Conservation (phyloP, 1,284 basidiomycete genomes). For the Ustilago nuda region DNA sequence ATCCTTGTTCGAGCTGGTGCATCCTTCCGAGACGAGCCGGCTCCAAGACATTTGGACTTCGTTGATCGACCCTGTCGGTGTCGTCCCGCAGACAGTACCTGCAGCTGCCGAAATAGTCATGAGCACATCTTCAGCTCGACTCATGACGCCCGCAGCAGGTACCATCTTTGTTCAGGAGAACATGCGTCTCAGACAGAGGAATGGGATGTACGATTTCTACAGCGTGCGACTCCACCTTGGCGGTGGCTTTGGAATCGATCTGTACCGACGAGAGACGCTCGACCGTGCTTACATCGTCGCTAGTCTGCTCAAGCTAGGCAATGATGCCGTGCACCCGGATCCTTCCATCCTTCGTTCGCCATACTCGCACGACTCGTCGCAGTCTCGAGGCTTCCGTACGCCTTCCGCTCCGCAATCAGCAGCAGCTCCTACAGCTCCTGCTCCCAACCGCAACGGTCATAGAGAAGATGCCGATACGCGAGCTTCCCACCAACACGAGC, state of each 20-base stretch:
- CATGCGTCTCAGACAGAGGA: slow-evolving; percentile 52
- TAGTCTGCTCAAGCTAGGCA: slow-evolving; percentile 56
- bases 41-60: slow-evolving; percentile 49
- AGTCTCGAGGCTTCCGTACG: slow-evolving; percentile 32
- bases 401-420: slow-evolving; percentile 16
- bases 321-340: slow-evolving; percentile 54
- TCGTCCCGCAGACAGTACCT: slow-evolving; percentile 43
- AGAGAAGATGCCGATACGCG: slow-evolving; percentile 9
- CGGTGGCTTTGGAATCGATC: slow-evolving; percentile 56
- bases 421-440: neutral
- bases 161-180: slow-evolving; percentile 60
- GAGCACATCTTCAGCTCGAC: slow-evolving; percentile 31
- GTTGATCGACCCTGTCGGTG: slow-evolving; percentile 54
- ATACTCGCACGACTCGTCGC: slow-evolving; percentile 33
- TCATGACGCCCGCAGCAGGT: slow-evolving; percentile 55
- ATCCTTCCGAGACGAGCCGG: slow-evolving; percentile 47
- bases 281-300: slow-evolving; percentile 59
- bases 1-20: slow-evolving; percentile 54
- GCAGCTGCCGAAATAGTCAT: slow-evolving; percentile 48
- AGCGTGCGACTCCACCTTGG: slow-evolving; percentile 58
- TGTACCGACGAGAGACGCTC: slow-evolving; percentile 54
- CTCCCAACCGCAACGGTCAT: neutral
- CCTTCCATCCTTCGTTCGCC: slow-evolving; percentile 40
- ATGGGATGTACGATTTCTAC: slow-evolving; percentile 54
- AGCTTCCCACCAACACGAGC: slow-evolving; percentile 6